Percentiles rank a stretch among this genome's conserved stretches.
These are phyloP conservation scores for Entomortierella parvispora DNA, from an alignment of 192 early-diverging fungal genomes.

Conservation along the genomic window DNA sequence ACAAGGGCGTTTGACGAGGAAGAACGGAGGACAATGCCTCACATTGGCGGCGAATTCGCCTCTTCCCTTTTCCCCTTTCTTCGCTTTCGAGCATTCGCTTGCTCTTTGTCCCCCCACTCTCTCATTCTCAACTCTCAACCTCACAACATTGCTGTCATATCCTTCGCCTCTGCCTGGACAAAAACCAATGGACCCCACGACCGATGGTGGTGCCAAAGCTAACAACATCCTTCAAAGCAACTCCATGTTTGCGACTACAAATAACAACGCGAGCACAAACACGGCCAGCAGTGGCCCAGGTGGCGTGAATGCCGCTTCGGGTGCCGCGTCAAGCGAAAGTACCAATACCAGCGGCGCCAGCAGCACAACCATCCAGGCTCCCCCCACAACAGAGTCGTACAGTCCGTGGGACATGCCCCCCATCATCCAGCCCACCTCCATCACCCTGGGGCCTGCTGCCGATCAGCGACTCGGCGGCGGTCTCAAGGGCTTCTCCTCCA, in stretches of 20 bases:
- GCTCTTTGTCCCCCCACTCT: neutral
- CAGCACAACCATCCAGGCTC: no score
- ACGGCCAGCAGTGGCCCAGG: neutral
- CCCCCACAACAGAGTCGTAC: slow-evolving; percentile 19
- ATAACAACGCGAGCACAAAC: neutral
- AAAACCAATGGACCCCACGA: no score
- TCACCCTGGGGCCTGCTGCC: neutral
- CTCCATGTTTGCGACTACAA: neutral
- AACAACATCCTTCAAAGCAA: neutral
- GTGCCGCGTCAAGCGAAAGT: neutral
- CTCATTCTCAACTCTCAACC: neutral
- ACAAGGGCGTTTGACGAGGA: no score
- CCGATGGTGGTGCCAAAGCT: no score
- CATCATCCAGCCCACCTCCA: slow-evolving; percentile 26
- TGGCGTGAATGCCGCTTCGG: neutral
- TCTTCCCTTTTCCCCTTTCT: neutral
- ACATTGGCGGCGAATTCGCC: no score
- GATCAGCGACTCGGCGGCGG: neutral
- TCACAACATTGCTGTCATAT: no score
- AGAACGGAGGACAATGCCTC: no score
- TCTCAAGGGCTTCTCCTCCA: slow-evolving; percentile 40
- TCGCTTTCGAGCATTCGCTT: neutral
- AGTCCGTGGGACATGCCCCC: slow-evolving; percentile 53
- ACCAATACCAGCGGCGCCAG: neutral
- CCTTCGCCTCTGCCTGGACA: no score